Percentiles rank a stretch among this genome's conserved stretches.
Evolutionary conservation across 2,329 filamentous ascomycete species (phyloP).

Genomic region (Coniosporium tulheliwenetii): DNA sequence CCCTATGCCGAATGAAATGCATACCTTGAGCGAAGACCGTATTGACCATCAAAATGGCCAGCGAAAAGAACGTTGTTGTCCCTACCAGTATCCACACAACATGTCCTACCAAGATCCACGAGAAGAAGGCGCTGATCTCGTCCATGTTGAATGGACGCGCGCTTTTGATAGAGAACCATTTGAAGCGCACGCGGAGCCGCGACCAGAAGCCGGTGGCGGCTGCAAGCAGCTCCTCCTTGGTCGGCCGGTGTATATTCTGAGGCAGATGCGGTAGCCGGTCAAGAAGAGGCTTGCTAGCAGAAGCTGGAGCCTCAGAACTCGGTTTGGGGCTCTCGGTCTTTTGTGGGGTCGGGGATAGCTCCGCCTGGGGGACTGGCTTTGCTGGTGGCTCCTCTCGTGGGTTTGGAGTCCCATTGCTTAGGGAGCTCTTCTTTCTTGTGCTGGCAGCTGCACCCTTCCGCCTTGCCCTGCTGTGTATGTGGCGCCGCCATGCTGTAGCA

Average conservation of each 20-base stretch:
- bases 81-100: constrained; percentile 91
- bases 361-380: constrained; percentile 13
- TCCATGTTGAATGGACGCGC: constrained; percentile 89
- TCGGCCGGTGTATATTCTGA: constrained; percentile 64
- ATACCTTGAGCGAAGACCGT: constrained; percentile 87
- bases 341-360: constrained; percentile 13
- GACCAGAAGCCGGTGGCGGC: constrained; percentile 91
- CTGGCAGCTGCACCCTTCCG: constrained; percentile 6
- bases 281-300: constrained; percentile 30
- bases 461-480: constrained; percentile 12
- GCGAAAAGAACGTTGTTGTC: constrained; percentile 91
- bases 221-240: constrained; percentile 81
- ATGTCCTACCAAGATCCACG: constrained; percentile 89
- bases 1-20: constrained; percentile 7
- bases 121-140: constrained; percentile 89
- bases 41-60: constrained; percentile 82
- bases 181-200: constrained; percentile 78
- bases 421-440: constrained; percentile 21
- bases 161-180: constrained; percentile 94
- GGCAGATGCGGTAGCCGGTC: constrained; percentile 39
- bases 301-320: constrained; percentile 7
- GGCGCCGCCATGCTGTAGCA: constrained; percentile 14
- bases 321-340: constrained; percentile 5
- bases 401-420: constrained; percentile 10
- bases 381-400: constrained; percentile 9